Evolutionary conservation across 345 rosid species (phyloP), one percentile per base, ranked within the genome.

Genomic region (Salix dunnii): DNA sequence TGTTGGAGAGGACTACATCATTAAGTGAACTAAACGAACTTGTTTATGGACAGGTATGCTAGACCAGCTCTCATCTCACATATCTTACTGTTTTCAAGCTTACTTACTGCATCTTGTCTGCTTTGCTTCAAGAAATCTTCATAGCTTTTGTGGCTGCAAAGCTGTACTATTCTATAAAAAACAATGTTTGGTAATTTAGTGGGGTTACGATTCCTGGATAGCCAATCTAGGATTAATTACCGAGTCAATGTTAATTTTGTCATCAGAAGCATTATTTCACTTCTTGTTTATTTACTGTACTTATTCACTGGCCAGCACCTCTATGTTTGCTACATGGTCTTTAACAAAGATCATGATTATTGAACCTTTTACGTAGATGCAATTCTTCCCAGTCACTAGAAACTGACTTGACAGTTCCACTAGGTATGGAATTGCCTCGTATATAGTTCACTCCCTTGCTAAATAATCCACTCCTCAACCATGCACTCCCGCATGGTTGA

Each of bases 21-120:
- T 89, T 96, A 30, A 93, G 97, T 86, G 99, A 96, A 80, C 85
- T 96, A 81, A 96, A 93, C 76, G 98, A 89, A 79, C 88, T 96
- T 85, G 88, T 96, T 69, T 96, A 90, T 76, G 98, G 99, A 74
- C 98, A 96, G 99, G 99, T 95, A 83, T 73, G 77, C 27, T 46
- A 74, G 78, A 63, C 68, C 55, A 64, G 36, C 48, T 12, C 21
- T 25, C 42, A 31, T 5, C 63, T 75, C 35, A 20, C 31, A 36
- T 42, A 2, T 42, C 0, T 23, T 11, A 58, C 2, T 61, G 31
- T 28, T 61, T 9, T 31, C 40, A 49, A 20, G 40, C 35, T 13
- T 43, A 2, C 69, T 28, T 43, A 42, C 13, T 11, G 10, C 38
- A 23, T 35, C 38, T 20, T 48, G 49, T 74, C 71, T 65, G 1